Base-by-base conservation (phyloP, 352 stramenopile genomes). In the Globisporangium alternatum region DNA sequence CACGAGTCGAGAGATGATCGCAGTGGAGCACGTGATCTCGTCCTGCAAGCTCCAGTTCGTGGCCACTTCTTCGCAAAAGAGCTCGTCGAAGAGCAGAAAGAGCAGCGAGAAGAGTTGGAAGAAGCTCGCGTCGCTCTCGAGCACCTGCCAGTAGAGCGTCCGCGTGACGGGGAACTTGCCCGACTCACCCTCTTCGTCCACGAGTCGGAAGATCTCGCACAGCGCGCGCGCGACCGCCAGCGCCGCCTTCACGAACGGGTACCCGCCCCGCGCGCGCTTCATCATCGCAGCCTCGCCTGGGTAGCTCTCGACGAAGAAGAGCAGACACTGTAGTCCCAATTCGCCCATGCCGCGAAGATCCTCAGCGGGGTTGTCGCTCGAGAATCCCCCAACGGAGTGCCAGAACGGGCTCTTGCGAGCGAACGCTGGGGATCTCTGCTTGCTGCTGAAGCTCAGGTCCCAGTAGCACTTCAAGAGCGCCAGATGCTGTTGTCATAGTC, bases 271-370 rank as follows among this genome's bases (percentile, higher is more conserved):
- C 9, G 68, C 66, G 9, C 80, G 78, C 63, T 77, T 81, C 77
- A 91, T 88, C 78, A 91, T 88, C 43, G 65, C 69, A 31, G 75
- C 65, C 72, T 91, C 82, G 19, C 71, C 81, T 9, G 71, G 71
- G 41, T 83, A 83, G 25, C 67, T 80, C 57, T 89, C 80, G 1
- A 80, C 68, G 55, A 91, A 91, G 68, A 78, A 89, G n/a, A 91
- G 72, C 25, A 91, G 70, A 21, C 76, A 88, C 58, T 75, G 75
- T 25, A 91, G 74, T 7, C 82, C 80, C 3, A 91, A 54, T 52
- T 91, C 78, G 25, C 80, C 82, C 66, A 76, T 85, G 0, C 67
- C 71, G 33, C 79, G 77, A 49, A 91, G 58, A 57, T 91, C 80
- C 13, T 74, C 71, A 19, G 69, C 78, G 15, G 80, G 82, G 67